Percentiles rank a stretch among this genome's conserved stretches.
Evolutionary conservation across 768 basidiomycete genomes (phyloP).

Genomic region (Tricholoma terreum): DNA sequence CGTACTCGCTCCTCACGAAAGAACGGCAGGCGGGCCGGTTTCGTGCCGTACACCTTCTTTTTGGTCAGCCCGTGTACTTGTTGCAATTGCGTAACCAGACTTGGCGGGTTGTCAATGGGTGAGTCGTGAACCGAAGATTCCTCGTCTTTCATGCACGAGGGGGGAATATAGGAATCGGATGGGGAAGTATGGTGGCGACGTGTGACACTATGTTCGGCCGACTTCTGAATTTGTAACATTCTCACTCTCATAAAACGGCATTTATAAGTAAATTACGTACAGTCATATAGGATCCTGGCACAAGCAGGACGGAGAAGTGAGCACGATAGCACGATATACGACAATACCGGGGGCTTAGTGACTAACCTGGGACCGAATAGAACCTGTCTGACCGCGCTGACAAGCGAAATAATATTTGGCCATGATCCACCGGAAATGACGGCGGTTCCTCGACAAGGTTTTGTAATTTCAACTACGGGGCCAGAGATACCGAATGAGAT

Average conservation of each 20-base stretch:
- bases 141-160: slow-evolving; percentile 23
- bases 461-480: slow-evolving; percentile 38
- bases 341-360: slow-evolving; percentile 3
- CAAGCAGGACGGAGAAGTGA: background rate
- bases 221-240: slow-evolving; percentile 3
- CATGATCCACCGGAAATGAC: slow-evolving; percentile 39
- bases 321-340: slow-evolving; percentile 7
- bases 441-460: slow-evolving; percentile 36
- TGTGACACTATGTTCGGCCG: slow-evolving; percentile 18
- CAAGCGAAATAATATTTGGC: slow-evolving; percentile 39
- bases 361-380: slow-evolving; percentile 26
- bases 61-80: slow-evolving; percentile 68
- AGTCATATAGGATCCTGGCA: slow-evolving; percentile 12
- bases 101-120: slow-evolving; percentile 32
- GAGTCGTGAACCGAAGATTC: slow-evolving; percentile 23
- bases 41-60: slow-evolving; percentile 60
- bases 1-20: slow-evolving; percentile 48
- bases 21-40: slow-evolving; percentile 49
- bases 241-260: slow-evolving; percentile 2
- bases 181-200: slow-evolving; percentile 38
- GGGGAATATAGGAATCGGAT: slow-evolving; percentile 21
- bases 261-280: slow-evolving; percentile 31
- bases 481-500: slow-evolving; percentile 8
- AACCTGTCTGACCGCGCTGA: slow-evolving; percentile 33
- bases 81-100: slow-evolving; percentile 60